Base-by-base conservation (phyloP, 192 early-diverging fungal species). In the Phycomyces nitens region DNA sequence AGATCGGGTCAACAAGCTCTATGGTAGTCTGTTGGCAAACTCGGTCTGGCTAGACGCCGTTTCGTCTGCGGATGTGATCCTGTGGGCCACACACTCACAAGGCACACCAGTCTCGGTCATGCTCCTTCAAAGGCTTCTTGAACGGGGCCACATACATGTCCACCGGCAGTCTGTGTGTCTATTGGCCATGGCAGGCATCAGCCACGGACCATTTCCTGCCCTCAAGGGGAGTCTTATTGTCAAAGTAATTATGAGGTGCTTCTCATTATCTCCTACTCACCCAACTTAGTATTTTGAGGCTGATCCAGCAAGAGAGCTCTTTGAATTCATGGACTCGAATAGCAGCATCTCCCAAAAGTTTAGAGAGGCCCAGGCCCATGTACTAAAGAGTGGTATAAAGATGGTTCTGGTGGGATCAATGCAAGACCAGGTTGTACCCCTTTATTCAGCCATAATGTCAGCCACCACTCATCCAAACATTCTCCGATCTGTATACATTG, bases 381-480 rank as follows among this genome's bases (percentile, higher is more conserved):
- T 95, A 6, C 73, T 95, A 20, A 68, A 82, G 18, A 65, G 64
- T 1, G 94, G 94, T 3, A 80, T 91, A 9, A 79, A 89, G 16
- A 69, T 92, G 24, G 84, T 90, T 3, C 82, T 89, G 38, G 82
- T 95, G 5, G 95, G 89, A 1, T 89, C 87, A 1, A 90, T 95
- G 93, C 91, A 95, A 58, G 96, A 99, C 68, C 94, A 99, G 69
- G 96, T 96, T 0, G 96, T 99, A 0, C 96, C 96, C 4, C 75
- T 94, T 39, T 89, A 94, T 73, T 90, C 92, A 5, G 85, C 86
- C 0, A 76, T 90, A 40, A 74, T 92, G 66, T 80, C 84, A 15
- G 77, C 81, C 0, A 69, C 86, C 14, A 73, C 79, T 21, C 92
- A 94, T 56, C 90, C 88, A 0, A 87, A 89, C 39, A 85, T 99